Evolutionary conservation across 2,329 filamentous ascomycete genomes (phyloP).

Genomic region (Fusarium cicatricum): DNA sequence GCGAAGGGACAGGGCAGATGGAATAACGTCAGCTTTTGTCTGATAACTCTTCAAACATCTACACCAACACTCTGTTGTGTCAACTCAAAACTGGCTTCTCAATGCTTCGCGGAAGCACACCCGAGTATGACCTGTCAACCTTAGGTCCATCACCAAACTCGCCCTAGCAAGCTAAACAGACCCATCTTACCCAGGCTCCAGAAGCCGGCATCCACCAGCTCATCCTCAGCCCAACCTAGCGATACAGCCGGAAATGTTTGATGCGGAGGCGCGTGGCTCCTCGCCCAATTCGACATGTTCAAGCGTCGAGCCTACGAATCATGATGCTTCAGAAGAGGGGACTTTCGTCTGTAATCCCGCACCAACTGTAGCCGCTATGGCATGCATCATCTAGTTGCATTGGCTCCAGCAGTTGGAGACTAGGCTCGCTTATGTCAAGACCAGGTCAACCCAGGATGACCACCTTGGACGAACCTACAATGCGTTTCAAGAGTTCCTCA

Average conservation of each 20-base stretch:
- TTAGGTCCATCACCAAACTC: conserved; percentile 32
- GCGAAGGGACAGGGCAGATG: neutral
- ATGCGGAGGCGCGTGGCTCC: conserved; percentile 22
- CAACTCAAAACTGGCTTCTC: neutral
- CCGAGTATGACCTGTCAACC: conserved; percentile 29
- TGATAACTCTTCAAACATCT: neutral
- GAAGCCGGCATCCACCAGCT: conserved; percentile 27
- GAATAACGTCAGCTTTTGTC: neutral
- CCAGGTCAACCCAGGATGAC: conserved; percentile 11
- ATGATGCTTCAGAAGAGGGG: conserved; percentile 17
- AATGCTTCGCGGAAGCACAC: conserved; percentile 4
- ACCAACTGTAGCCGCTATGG: conserved; percentile 28
- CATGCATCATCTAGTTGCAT: conserved; percentile 37
- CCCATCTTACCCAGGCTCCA: conserved; percentile 27
- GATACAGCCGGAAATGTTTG: conserved; percentile 7
- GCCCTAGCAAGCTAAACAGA: conserved; percentile 33
- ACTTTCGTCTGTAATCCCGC: conserved; percentile 8
- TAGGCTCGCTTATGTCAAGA: conserved; percentile 7
- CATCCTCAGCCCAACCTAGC: conserved; percentile 17
- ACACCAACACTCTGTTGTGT: neutral
- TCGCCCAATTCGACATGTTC: conserved; percentile 15
- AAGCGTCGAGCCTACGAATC: conserved; percentile 18
- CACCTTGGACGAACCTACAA: conserved; percentile 1
- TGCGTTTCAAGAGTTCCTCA: conserved; percentile 4
- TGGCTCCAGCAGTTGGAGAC: conserved; percentile 13